Evolutionary conservation across 2,329 filamentous ascomycete genomes (phyloP).

Genomic region (Metarhizium sp.): DNA sequence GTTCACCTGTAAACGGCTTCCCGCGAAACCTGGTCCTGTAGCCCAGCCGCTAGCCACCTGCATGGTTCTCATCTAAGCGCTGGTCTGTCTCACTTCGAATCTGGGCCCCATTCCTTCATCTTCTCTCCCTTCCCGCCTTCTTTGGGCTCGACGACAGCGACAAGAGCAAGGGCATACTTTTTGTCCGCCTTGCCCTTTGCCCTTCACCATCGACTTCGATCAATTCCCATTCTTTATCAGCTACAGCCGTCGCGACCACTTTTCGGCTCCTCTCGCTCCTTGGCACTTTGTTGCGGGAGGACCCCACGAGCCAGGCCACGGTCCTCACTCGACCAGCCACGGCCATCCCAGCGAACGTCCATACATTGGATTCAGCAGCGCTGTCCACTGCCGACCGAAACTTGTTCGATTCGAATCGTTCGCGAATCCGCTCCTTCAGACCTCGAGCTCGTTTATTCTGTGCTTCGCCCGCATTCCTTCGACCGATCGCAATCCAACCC

Average conservation of each 20-base stretch:
- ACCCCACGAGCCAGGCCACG: conserved; percentile 4
- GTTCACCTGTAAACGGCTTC: conserved; percentile 4
- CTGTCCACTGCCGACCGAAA: conserved; percentile 29
- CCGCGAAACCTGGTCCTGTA: conserved; percentile 2
- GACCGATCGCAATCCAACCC: not conserved
- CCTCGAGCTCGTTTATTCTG: conserved; percentile 5
- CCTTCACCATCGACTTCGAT: conserved; percentile 8
- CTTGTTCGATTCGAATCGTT: conserved; percentile 4
- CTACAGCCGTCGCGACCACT: conserved; percentile 1
- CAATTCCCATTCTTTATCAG: not conserved
- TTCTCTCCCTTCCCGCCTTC: conserved; percentile 11
- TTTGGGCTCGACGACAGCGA: conserved; percentile 9
- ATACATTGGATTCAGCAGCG: conserved; percentile 40
- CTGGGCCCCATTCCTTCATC: conserved; percentile 15
- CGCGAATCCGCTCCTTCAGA: conserved; percentile 11
- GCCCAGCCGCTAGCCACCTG: conserved; percentile 8
- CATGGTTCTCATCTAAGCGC: conserved; percentile 11
- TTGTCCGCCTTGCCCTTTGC: conserved; percentile 5
- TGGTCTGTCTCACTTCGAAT: conserved; percentile 13
- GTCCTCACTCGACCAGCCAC: conserved; percentile 10
- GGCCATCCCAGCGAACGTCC: conserved; percentile 9
- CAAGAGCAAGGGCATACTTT: conserved; percentile 7
- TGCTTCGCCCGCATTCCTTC: not conserved
- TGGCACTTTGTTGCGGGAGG: conserved; percentile 4
- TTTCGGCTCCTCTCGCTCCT: not conserved